Evolutionary conservation across 306 rosid species (phyloP), one percentile per base, ranked within the genome.

Genomic region (Trifolium subterraneum): DNA sequence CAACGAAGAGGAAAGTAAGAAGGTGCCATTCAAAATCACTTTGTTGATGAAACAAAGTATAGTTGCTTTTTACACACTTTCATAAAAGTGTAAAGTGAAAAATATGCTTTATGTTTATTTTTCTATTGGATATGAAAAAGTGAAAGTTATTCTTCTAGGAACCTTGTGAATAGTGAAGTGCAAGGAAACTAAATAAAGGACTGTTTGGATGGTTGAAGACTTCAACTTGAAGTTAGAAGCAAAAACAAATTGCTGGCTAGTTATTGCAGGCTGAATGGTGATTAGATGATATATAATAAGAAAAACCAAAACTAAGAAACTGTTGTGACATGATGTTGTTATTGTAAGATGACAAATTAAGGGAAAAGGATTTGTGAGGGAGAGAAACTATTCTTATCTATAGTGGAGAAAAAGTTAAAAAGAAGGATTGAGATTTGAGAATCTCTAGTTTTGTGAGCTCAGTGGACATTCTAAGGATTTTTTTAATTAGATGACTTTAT

Each of bases 1-100:
- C 98, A 94, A 62, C 95, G 86, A 50, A 94, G 92, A 56, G 98
- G 96, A 54, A 94, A 91, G 25, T 77, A 55, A 11, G 85, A 78
- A 0, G 89, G 87, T 42, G 91, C 76, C 93, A 87, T 86, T 44
- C 16, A 44, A 44, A 29, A 13, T 44, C 41, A 29, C 15, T 10
- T 0, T 69, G 55, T 45, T 63, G 29, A 23, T 12, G 39, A 14
- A 79, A 66, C 20, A 70, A 45, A 20, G 36, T 10, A 12, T 48
- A 83, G 59, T 44, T n/a, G 44, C 72, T 56, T 65, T 81, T 74
- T 3, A 74, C 70, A 76, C 27, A 44, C 31, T 69, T 60, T 44
- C 16, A 38, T 25, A n/a, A 29, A 42, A 55, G 78, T 66, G 50
- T 20, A 71, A 77, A 83, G 80, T 50, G 64, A 45, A 58, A 64